Conservation (phyloP, 441 rosid genomes). For the Aleurites moluccanus region DNA sequence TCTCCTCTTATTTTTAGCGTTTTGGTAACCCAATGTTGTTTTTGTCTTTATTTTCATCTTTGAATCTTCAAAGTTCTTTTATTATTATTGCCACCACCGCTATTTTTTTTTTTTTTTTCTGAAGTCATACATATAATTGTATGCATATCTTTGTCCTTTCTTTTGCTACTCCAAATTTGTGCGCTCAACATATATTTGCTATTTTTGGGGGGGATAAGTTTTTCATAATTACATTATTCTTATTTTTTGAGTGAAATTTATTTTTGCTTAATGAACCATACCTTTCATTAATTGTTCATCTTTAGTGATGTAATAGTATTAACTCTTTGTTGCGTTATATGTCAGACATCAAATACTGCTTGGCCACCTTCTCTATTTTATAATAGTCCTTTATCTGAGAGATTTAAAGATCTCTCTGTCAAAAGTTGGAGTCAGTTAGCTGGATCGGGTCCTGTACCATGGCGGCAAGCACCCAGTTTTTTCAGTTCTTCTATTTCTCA, state of each 20-base stretch:
- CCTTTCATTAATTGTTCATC: constrained; percentile 7
- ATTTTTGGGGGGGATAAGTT: not conserved
- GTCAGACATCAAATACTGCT: constrained; percentile 59
- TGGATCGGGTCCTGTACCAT: constrained; percentile 76
- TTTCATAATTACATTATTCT: not conserved
- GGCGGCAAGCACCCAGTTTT: constrained; percentile 74
- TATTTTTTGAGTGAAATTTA: not conserved
- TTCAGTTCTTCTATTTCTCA: constrained; percentile 66
- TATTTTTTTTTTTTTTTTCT: too few species aligned
- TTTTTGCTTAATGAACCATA: constrained; percentile 1
- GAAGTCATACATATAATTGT: not conserved
- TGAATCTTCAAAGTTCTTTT: not conserved
- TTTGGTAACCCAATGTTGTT: not conserved
- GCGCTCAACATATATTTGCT: not conserved
- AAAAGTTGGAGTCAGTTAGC: constrained; percentile 70
- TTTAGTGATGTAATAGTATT: constrained; percentile 8
- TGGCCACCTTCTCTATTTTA: constrained; percentile 53
- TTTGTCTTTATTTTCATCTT: not conserved
- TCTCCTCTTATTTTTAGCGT: too few species aligned
- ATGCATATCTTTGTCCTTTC: not conserved
- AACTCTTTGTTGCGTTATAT: constrained; percentile 20
- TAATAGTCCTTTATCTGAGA: constrained; percentile 51
- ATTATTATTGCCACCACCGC: not conserved
- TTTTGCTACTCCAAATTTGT: not conserved
- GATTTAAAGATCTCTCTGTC: constrained; percentile 51